Percentiles rank a stretch among this genome's conserved stretches.
Conservation (phyloP, 2,329 filamentous ascomycete genomes). For the Catunica adiposa region DNA sequence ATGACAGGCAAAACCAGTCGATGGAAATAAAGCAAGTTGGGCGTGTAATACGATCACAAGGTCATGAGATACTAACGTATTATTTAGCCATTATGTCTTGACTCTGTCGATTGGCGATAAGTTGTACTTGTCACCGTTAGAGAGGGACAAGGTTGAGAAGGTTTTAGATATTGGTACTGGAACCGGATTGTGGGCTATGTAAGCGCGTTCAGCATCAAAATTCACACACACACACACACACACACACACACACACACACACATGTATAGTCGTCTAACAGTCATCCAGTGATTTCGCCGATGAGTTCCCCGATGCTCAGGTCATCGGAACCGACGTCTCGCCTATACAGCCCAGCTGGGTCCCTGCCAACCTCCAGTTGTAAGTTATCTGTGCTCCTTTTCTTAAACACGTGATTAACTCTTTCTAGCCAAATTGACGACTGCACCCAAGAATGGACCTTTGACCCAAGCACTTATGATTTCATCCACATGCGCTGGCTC, state of each 20-base stretch:
- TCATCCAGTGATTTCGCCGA: slow-evolving; percentile 16
- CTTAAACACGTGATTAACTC: background rate
- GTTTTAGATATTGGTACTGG: slow-evolving; percentile 32
- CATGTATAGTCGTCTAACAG: too few relatives aligned
- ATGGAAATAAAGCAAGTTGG: background rate
- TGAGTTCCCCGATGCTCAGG: slow-evolving; percentile 15
- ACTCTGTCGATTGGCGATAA: background rate
- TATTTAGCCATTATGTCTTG: background rate
- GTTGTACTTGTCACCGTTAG: background rate
- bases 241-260: too few relatives aligned
- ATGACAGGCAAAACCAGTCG: slow-evolving; percentile 1
- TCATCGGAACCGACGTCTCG: slow-evolving; percentile 26
- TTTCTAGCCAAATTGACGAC: slow-evolving; percentile 22
- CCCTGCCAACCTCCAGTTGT: slow-evolving; percentile 30
- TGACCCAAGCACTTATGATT: slow-evolving; percentile 20
- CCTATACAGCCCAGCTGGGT: slow-evolving; percentile 25
- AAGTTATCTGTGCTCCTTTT: background rate
- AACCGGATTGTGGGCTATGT: slow-evolving; percentile 29
- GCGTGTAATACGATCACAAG: background rate
- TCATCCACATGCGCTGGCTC: slow-evolving; percentile 22
- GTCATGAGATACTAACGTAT: too few relatives aligned
- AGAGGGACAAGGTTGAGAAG: background rate
- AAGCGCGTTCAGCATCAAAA: background rate
- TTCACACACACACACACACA: too few relatives aligned
- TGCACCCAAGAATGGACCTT: slow-evolving; percentile 23